Conservation (phyloP, 2,329 filamentous ascomycete species). For the Elsinoe necatrix region DNA sequence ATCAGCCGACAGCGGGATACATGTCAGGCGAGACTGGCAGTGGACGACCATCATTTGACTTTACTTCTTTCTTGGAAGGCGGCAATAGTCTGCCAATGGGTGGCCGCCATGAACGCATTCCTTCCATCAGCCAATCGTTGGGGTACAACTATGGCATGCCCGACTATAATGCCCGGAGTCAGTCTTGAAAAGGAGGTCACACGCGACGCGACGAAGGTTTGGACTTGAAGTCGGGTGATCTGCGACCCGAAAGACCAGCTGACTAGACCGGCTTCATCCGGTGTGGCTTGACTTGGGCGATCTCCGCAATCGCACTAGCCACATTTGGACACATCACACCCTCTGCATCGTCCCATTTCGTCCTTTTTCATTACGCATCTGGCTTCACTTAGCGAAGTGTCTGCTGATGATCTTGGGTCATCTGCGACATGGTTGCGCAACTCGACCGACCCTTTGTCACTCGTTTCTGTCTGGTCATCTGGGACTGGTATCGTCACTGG, state of each 20-base stretch:
- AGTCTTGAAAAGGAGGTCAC: background rate
- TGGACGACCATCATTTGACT: slow-evolving; percentile 25
- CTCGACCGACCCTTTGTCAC: background rate
- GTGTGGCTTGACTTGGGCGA: slow-evolving; percentile 1
- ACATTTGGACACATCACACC: background rate
- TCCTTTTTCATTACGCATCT: background rate
- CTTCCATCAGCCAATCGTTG: slow-evolving; percentile 19
- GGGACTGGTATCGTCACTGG: background rate
- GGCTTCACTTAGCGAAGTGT: background rate
- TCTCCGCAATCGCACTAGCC: background rate
- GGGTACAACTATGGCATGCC: slow-evolving; percentile 15
- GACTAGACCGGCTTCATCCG: background rate
- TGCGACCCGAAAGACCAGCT: slow-evolving; percentile 1
- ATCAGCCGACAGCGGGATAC: slow-evolving; percentile 28
- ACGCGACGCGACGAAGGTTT: slow-evolving; percentile 5
- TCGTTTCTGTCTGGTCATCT: background rate
- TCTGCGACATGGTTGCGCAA: slow-evolving; percentile 7
- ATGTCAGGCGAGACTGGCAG: slow-evolving; percentile 24
- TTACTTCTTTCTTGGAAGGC: slow-evolving; percentile 17
- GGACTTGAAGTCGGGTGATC: slow-evolving; percentile 7
- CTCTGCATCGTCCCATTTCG: background rate
- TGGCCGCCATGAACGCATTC: slow-evolving; percentile 19
- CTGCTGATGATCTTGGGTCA: slow-evolving; percentile 4
- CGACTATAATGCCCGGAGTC: slow-evolving; percentile 2
- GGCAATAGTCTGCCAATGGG: slow-evolving; percentile 1